A percentile compares a stretch with the other conserved stretches of the same genome.
These are phyloP conservation scores for Dittrichia graveolens DNA, from an alignment of 129 eudicot species.

Conservation along the genomic window DNA sequence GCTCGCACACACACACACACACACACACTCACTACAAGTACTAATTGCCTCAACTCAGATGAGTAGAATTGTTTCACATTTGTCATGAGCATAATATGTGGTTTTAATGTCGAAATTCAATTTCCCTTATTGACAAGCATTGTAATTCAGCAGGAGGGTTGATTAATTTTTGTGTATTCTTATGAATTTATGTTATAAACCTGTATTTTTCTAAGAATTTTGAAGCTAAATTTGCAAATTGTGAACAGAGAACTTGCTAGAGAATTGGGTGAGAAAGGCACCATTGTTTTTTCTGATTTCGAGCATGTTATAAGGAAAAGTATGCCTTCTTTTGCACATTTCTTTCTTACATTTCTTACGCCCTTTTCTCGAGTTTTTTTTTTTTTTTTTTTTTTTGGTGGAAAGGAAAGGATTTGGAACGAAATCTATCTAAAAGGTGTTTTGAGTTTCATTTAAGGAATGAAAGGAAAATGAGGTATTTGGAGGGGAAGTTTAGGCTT, in stretches of 20 bases:
- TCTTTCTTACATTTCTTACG: neutral
- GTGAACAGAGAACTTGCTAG: conserved; percentile 79
- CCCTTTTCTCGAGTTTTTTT: no score
- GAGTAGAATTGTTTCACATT: neutral
- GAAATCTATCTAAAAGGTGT: no score
- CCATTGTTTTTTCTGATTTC: conserved; percentile 71
- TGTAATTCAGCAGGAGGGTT: no score
- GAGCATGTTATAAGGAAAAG: conserved; percentile 80
- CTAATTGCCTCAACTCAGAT: neutral
- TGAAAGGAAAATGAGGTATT: no score
- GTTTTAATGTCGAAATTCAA: neutral
- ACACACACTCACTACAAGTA: neutral
- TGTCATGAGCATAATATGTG: neutral
- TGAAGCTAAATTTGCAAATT: conserved; percentile 23
- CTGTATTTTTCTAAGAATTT: neutral
- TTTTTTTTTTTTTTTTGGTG: no score
- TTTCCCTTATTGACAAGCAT: neutral
- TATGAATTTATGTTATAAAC: neutral
- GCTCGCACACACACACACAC: neutral
- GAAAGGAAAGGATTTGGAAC: no score
- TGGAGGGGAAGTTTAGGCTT: no score
- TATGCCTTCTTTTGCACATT: conserved; percentile 29
- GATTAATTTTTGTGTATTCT: conserved; percentile 2
- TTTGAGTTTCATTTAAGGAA: no score
- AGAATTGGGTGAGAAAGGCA: conserved; percentile 82